These are phyloP conservation scores for Sesbania bispinosa DNA, from an alignment of 306 rosid species.

Conservation along the genomic window DNA sequence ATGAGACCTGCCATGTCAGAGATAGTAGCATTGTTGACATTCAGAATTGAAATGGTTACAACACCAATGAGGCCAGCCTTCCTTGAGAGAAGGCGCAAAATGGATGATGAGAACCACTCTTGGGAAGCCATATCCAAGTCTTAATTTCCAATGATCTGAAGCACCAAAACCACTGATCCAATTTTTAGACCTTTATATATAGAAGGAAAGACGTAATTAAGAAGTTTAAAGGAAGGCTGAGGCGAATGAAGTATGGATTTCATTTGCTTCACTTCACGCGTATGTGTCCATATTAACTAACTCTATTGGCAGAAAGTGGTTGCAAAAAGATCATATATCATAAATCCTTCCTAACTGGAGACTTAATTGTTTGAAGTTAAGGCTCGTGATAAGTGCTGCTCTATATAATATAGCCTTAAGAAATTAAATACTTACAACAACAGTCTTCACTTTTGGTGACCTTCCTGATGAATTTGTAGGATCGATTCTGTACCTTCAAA, in stretches of 20 bases:
- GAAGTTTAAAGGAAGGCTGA: not conserved
- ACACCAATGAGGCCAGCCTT: slow-evolving; percentile 60
- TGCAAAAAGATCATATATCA: not conserved
- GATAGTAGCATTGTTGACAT: slow-evolving; percentile 68
- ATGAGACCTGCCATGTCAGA: slow-evolving; percentile 86
- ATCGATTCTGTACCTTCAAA: not conserved
- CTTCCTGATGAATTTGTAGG: not conserved
- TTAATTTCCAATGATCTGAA: slow-evolving; percentile 41
- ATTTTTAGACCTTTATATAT: no score
- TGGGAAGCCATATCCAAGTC: slow-evolving; percentile 50
- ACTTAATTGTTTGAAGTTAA: not conserved
- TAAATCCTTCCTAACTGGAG: not conserved
- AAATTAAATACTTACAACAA: not conserved
- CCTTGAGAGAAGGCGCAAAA: slow-evolving; percentile 46
- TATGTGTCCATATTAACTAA: not conserved
- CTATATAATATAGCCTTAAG: not conserved
- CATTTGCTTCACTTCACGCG: not conserved
- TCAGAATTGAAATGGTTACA: slow-evolving; percentile 47
- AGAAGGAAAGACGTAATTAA: no score
- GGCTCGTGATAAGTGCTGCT: not conserved
- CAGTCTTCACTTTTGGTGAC: not conserved
- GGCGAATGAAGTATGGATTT: not conserved
- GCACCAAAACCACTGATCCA: not conserved
- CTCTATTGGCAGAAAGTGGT: not conserved
- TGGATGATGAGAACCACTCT: slow-evolving; percentile 42